Evolutionary conservation across 345 rosid species (phyloP), one percentile per base, ranked within the genome.

Genomic region (Linum usitatissimum): DNA sequence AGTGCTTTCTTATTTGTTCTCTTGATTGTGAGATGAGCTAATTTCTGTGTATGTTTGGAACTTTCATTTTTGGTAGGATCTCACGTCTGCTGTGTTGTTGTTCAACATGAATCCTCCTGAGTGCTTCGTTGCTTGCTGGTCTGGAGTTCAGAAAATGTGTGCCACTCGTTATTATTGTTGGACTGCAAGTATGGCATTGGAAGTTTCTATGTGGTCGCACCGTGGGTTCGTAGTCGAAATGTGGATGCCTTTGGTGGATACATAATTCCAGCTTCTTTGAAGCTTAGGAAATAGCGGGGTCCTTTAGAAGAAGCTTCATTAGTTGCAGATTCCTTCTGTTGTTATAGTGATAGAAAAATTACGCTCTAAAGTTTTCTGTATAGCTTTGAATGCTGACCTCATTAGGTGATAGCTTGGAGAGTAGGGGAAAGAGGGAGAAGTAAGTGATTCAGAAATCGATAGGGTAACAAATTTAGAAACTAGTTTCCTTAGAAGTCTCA

Each of bases 221-320:
- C 64, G 66, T 68, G 77, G 63, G 69, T 72, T 73, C 61, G 73
- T 60, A 57, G 73, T 71, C 36, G 70, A 80, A 45, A 57, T 79
- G 80, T 83, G 92, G 96, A 78, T 81, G 75, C 87, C 90, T 58
- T 68, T 86, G 73, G 83, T 81, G 53, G 95, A 85, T 80, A 77
- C 89, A 74, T 85, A 80, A 81, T 59, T 61, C 31, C 23, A 13
- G 67, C 31, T 53, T 73, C 12, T 40, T 30, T 5, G 39, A 18
- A 23, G 64, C 34, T 64, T 56, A 67, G 63, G 66, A 53, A 62
- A 30, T 30, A 30, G 28, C 28, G 28, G 28, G 30, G 49, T 53
- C 38, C 38, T 7, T 73, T 62, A 56, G 42, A 53, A n/a, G n/a
- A 6, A 56, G 67, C 45, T 31, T 65, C 14, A 7, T 60, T 61